A percentile compares a stretch with the other conserved stretches of the same genome.
phyloP scores from a whole-genome alignment of 2,329 filamentous ascomycete genomes.

The Trichoderma cornu-damae region DNA sequence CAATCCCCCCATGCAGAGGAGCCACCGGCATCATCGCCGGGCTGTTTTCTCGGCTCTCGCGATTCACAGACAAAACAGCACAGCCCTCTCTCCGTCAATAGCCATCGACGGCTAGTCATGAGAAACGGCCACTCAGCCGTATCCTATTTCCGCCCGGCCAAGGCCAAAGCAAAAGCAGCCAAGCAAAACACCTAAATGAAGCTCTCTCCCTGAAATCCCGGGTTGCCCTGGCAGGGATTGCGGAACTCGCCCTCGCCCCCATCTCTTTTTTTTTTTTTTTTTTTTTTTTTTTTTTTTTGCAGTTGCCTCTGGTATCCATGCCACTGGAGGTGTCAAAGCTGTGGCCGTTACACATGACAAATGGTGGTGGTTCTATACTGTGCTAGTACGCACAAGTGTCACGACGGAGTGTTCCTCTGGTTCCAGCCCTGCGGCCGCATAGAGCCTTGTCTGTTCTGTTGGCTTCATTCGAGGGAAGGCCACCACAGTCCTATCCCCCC shows the following conservation, averaged over 20 bases:
- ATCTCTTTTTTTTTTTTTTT: too few relatives aligned
- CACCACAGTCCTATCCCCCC: too few relatives aligned
- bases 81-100: background rate
- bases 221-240: background rate
- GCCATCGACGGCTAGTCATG: background rate
- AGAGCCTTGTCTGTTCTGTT: background rate
- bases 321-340: background rate
- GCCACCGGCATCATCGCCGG: conserved; percentile 3
- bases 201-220: background rate
- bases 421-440: conserved; percentile 2
- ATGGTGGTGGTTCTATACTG: background rate
- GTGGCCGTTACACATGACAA: background rate
- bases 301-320: background rate
- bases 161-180: background rate
- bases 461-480: background rate
- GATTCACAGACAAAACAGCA: background rate
- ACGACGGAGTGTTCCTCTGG: background rate
- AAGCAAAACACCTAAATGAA: background rate
- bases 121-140: background rate
- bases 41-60: background rate
- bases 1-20: background rate
- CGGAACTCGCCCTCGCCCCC: background rate
- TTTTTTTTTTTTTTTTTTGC: too few relatives aligned
- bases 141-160: background rate
- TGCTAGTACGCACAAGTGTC: background rate